phyloP scores from a whole-genome alignment of 2,329 filamentous ascomycete genomes.

The Calonectria montana region DNA sequence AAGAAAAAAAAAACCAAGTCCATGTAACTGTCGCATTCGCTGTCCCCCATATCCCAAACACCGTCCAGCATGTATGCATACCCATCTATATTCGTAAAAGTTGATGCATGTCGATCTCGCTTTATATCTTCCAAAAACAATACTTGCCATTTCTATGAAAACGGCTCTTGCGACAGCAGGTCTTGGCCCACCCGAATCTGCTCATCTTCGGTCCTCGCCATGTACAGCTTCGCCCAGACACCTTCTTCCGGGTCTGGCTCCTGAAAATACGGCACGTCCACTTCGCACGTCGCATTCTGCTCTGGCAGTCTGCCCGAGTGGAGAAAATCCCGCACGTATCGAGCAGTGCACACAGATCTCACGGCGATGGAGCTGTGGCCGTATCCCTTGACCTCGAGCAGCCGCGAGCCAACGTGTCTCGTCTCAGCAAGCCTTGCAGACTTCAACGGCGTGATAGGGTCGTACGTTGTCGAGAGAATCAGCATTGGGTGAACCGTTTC shows the following conservation, averaged over 20 bases:
- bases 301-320: constrained; percentile 52
- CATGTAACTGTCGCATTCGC: no score
- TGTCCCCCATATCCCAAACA: no score
- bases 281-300: constrained; percentile 49
- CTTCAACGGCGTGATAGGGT: constrained; percentile 63
- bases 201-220: constrained; percentile 14
- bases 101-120: background rate
- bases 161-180: background rate
- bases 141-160: background rate
- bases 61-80: no score
- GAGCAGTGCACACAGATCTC: constrained; percentile 50
- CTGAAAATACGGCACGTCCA: constrained; percentile 53
- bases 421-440: constrained; percentile 51
- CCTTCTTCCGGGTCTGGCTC: constrained; percentile 36
- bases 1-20: no score
- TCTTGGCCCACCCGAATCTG: constrained; percentile 23
- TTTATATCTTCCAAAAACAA: background rate
- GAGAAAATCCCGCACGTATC: constrained; percentile 51
- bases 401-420: constrained; percentile 50
- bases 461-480: constrained; percentile 46
- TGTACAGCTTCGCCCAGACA: background rate
- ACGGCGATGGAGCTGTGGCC: constrained; percentile 55
- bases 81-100: no score
- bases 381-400: constrained; percentile 56
- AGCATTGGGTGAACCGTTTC: constrained; percentile 46